phyloP scores from a whole-genome alignment of 352 stramenopile species.

The Phytophthora brassicae region DNA sequence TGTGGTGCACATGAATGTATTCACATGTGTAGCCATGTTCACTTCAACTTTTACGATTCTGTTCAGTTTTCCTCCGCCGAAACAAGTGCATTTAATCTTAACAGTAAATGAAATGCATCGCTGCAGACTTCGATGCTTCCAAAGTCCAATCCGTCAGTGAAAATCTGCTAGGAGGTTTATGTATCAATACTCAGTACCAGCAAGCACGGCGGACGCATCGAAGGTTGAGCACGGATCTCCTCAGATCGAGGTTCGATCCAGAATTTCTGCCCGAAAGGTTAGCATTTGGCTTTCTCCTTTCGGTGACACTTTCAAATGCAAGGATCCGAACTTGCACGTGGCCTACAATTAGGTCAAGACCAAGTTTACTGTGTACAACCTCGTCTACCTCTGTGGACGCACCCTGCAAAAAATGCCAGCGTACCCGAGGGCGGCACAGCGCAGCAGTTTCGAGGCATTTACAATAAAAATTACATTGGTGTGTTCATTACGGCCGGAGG shows the following conservation, averaged over 20 bases:
- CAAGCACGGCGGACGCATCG: conserved; percentile 55
- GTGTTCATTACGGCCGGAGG: conserved; percentile 47
- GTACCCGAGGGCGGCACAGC: conserved; percentile 32
- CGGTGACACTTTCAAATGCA: conserved; percentile 36
- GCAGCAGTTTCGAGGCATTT: conserved; percentile 43
- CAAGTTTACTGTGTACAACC: conserved; percentile 28
- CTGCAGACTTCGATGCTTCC: conserved; percentile 76
- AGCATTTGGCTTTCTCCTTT: conserved; percentile 26
- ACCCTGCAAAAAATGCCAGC: conserved; percentile 29
- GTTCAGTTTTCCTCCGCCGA: too few species aligned
- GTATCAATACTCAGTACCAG: conserved; percentile 30
- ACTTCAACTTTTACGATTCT: neutral
- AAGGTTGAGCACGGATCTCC: conserved; percentile 33
- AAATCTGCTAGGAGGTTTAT: conserved; percentile 87
- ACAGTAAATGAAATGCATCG: too few species aligned
- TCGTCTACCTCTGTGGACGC: conserved; percentile 56
- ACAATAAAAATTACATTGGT: too few species aligned
- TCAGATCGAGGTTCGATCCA: conserved; percentile 50
- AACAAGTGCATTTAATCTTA: too few species aligned
- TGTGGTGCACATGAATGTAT: neutral
- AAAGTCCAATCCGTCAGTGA: conserved; percentile 89
- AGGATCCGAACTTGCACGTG: conserved; percentile 31
- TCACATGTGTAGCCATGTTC: neutral
- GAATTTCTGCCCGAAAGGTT: conserved; percentile 17
- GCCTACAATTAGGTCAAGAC: conserved; percentile 46